These are phyloP conservation scores for Huntiella moniliformis DNA, from an alignment of 2,329 filamentous ascomycete species.

Conservation along the genomic window DNA sequence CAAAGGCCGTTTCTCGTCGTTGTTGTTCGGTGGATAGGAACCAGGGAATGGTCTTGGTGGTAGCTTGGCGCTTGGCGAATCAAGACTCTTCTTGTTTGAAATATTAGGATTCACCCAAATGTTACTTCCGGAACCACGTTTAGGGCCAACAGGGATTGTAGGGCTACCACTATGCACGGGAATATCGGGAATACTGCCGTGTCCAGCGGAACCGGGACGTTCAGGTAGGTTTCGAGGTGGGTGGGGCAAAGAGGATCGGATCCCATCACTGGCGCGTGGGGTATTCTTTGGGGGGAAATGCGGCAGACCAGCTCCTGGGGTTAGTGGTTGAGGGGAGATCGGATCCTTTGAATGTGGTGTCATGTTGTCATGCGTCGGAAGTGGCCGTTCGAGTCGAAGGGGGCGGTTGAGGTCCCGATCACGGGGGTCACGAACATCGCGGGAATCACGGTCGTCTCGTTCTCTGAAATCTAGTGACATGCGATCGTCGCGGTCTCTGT, in stretches of 20 bases:
- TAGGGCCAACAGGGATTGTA: constrained; percentile 19
- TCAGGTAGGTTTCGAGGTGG: constrained; percentile 23
- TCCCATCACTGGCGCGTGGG: constrained; percentile 29
- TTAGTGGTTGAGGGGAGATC: constrained; percentile 36
- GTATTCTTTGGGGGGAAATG: constrained; percentile 28
- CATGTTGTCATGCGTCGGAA: constrained; percentile 28
- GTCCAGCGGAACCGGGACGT: constrained; percentile 26
- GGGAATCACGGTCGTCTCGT: constrained; percentile 27
- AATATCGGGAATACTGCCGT: constrained; percentile 14
- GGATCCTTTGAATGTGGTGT: constrained; percentile 22
- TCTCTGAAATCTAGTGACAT: constrained; percentile 21
- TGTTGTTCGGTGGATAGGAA: constrained; percentile 17
- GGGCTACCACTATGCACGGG: constrained; percentile 9
- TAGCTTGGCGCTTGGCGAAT: constrained; percentile 33
- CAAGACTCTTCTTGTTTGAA: constrained; percentile 26
- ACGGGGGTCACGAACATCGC: constrained; percentile 26
- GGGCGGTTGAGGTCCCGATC: constrained; percentile 29
- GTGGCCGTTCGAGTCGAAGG: constrained; percentile 30
- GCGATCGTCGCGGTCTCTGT: constrained; percentile 33
- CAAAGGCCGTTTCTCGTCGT: constrained; percentile 26
- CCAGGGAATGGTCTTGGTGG: constrained; percentile 8
- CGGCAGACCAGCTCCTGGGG: constrained; percentile 26
- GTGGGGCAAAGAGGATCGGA: constrained; percentile 9
- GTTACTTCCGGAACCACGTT: not conserved
- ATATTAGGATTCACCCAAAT: constrained; percentile 36